These are phyloP conservation scores for Prunus campanulata DNA, from an alignment of 306 rosid genomes.

Conservation along the genomic window DNA sequence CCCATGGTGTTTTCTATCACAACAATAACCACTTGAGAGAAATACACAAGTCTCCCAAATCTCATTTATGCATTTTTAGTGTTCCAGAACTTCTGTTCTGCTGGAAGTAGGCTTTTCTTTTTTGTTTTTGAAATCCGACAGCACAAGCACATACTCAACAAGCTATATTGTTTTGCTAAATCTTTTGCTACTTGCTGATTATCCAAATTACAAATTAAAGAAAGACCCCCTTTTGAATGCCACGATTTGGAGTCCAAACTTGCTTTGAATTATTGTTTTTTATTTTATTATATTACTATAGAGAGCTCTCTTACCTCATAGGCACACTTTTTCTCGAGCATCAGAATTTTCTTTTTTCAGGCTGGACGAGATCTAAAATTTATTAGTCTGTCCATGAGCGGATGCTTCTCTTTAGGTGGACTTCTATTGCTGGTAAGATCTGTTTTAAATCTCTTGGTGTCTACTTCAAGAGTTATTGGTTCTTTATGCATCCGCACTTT, in stretches of 20 bases:
- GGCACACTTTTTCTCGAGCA: not conserved
- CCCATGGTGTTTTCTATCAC: no score
- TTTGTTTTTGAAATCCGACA: not conserved
- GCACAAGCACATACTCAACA: not conserved
- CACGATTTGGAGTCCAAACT: not conserved
- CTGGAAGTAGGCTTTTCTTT: not conserved
- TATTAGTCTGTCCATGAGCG: slow-evolving; percentile 73
- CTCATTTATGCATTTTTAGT: not conserved
- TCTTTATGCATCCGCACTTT: slow-evolving; percentile 16
- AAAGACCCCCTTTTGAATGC: not conserved
- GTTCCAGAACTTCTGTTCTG: not conserved
- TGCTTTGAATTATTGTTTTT: not conserved
- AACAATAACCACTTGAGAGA: no score
- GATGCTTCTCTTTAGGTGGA: slow-evolving; percentile 66
- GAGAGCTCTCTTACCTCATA: not conserved
- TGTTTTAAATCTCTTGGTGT: slow-evolving; percentile 19
- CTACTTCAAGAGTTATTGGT: slow-evolving; percentile 11
- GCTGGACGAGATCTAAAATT: slow-evolving; percentile 88
- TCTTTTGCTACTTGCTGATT: not conserved
- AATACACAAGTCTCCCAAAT: not conserved
- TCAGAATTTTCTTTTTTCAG: slow-evolving; percentile 34
- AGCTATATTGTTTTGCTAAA: not conserved
- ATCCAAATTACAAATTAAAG: not conserved
- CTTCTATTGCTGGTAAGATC: slow-evolving; percentile 49
- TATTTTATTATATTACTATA: not conserved